These are phyloP conservation scores for Penicillium coprophilum DNA, from an alignment of 495 filamentous ascomycete genomes.

Conservation along the genomic window DNA sequence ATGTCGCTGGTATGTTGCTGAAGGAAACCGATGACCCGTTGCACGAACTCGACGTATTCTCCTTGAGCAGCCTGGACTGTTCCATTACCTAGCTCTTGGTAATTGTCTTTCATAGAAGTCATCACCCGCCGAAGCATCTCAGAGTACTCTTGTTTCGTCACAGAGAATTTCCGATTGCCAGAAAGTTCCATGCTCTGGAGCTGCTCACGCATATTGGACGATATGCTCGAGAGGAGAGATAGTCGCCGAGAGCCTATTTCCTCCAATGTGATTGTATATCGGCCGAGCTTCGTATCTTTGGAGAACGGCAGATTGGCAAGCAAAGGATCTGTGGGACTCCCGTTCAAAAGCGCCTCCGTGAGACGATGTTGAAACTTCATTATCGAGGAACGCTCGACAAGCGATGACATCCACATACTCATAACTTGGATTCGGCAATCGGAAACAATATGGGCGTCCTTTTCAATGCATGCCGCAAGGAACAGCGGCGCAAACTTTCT, in stretches of 20 bases:
- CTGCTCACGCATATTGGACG: conserved; percentile 65
- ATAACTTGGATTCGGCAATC: conserved; percentile 53
- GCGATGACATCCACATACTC: conserved; percentile 57
- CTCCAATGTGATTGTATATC: conserved; percentile 50
- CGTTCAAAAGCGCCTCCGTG: conserved; percentile 56
- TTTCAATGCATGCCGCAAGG: conserved; percentile 55
- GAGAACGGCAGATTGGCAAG: conserved; percentile 64
- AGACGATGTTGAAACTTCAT: conserved; percentile 68
- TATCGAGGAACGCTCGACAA: conserved; percentile 64
- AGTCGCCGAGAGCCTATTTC: conserved; percentile 60
- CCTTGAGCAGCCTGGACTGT: conserved; percentile 39
- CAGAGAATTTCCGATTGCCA: conserved; percentile 27
- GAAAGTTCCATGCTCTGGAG: conserved; percentile 40
- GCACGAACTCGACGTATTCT: conserved; percentile 68
- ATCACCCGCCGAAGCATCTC: conserved; percentile 58
- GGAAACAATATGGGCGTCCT: conserved; percentile 39
- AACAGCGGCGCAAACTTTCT: conserved; percentile 64
- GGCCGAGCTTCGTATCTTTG: conserved; percentile 34
- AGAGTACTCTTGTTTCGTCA: conserved; percentile 53
- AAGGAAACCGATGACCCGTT: conserved; percentile 59
- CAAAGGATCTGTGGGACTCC: conserved; percentile 45
- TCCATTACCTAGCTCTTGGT: conserved; percentile 55
- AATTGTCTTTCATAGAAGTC: conserved; percentile 67
- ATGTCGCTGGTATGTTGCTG: conserved; percentile 67
- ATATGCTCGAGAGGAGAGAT: conserved; percentile 58